Evolutionary conservation across 2,329 filamentous ascomycete genomes (phyloP).

Genomic region (Xylariales sp.): DNA sequence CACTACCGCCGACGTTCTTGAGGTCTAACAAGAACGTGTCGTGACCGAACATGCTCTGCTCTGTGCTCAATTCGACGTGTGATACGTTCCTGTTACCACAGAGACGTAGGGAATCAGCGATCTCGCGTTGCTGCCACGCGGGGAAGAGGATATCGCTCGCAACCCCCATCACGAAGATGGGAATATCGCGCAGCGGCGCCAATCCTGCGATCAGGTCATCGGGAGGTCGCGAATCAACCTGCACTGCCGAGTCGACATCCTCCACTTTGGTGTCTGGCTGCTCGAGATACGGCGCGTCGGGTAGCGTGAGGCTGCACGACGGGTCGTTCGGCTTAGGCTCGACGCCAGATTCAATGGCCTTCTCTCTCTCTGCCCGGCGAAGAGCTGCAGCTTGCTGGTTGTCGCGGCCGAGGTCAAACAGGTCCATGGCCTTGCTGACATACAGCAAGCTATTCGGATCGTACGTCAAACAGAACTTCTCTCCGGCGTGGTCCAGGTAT

Average conservation of each 20-base stretch:
- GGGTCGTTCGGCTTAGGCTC: conserved; percentile 32
- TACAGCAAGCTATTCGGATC: conserved; percentile 94
- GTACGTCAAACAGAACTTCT: conserved; percentile 97
- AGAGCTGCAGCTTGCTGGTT: conserved; percentile 60
- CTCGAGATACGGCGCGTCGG: conserved; percentile 81
- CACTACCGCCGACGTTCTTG: conserved; percentile 81
- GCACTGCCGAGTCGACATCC: conserved; percentile 23
- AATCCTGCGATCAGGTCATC: conserved; percentile 77
- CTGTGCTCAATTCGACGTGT: conserved; percentile 89
- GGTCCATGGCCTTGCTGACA: conserved; percentile 97
- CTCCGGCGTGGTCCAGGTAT: conserved; percentile 94
- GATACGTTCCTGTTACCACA: conserved; percentile 77
- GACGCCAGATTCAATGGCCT: conserved; percentile 48
- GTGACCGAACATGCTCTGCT: conserved; percentile 91
- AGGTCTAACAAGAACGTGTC: conserved; percentile 94
- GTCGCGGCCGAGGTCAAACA: conserved; percentile 81
- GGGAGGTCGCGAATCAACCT: conserved; percentile 53
- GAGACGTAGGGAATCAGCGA: conserved; percentile 75
- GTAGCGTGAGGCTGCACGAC: conserved; percentile 76
- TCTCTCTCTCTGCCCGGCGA: conserved; percentile 58
- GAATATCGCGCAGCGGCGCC: conserved; percentile 65
- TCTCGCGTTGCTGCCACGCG: conserved; percentile 94
- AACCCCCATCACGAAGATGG: conserved; percentile 86
- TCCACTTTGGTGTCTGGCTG: conserved; percentile 49
- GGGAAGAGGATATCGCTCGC: conserved; percentile 96